phyloP scores from a whole-genome alignment of 495 filamentous ascomycete genomes.

The Lineolata rhizophorae region DNA sequence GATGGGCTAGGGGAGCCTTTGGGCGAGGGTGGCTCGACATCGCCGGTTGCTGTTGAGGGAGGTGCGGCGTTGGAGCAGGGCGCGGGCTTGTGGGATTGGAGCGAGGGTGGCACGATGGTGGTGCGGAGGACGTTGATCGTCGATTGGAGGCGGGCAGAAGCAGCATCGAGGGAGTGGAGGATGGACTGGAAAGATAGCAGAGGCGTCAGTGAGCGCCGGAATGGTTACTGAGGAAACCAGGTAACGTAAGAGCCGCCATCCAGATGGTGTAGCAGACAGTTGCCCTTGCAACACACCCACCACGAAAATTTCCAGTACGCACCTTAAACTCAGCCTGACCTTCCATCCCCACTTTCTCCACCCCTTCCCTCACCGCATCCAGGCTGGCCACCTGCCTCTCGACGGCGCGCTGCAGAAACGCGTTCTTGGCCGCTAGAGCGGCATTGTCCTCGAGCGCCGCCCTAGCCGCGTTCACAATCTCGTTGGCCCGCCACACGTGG shows the following conservation, averaged over 20 bases:
- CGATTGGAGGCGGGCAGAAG: constrained; percentile 43
- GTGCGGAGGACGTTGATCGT: constrained; percentile 49
- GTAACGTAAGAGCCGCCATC: no score
- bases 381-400: constrained; percentile 50
- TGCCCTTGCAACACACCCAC: no score
- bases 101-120: constrained; percentile 50
- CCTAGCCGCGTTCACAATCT: constrained; percentile 60
- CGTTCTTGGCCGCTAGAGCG: constrained; percentile 51
- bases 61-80: no score
- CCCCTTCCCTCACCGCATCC: constrained; percentile 36
- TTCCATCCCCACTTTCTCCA: constrained; percentile 28
- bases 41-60: no score
- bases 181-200: constrained; percentile 20
- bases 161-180: constrained; percentile 48
- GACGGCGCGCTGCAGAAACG: constrained; percentile 52
- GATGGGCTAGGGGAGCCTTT: no score
- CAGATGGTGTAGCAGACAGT: no score
- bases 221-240: no score
- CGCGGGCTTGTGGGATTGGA: no score
- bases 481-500: constrained; percentile 70
- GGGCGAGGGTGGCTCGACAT: no score
- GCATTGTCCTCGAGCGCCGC: constrained; percentile 60
- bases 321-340: constrained; percentile 34
- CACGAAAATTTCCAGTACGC: no score
- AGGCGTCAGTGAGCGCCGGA: not conserved